Percentiles rank a stretch among this genome's conserved stretches.
Evolutionary conservation across 257 asterid genomes (phyloP).

Genomic region (Nicotiana noctiflora): DNA sequence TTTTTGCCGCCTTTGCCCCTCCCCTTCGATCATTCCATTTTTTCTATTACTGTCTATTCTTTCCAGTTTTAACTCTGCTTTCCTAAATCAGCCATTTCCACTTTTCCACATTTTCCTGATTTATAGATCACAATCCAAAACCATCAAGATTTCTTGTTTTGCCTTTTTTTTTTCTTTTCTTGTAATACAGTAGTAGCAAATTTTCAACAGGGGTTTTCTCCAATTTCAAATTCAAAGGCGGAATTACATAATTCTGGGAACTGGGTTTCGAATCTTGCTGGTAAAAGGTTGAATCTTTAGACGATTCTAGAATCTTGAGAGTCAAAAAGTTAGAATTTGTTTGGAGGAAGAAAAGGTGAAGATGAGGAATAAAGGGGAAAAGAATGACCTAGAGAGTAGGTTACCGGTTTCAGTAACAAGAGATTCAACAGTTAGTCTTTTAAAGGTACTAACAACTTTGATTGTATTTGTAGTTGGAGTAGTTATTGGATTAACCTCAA

Average conservation of each 20-base stretch:
- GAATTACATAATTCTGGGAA: not conserved
- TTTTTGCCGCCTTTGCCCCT: not conserved
- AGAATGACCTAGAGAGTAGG: conserved; percentile 46
- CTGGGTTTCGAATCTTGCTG: not conserved
- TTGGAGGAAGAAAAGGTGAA: not conserved
- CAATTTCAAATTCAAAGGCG: not conserved
- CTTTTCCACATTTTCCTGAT: not conserved
- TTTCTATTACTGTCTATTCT: not conserved
- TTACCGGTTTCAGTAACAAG: conserved; percentile 14
- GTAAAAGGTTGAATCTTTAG: not conserved
- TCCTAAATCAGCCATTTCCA: not conserved
- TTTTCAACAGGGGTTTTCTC: not conserved
- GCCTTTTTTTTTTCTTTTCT: not conserved
- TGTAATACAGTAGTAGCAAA: not conserved
- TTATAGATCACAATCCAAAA: not conserved
- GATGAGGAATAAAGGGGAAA: conserved; percentile 55
- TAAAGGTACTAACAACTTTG: conserved; percentile 48
- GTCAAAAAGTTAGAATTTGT: not conserved
- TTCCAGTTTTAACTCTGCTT: not conserved
- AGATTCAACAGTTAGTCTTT: conserved; percentile 57
- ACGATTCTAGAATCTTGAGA: not conserved
- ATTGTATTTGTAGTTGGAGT: conserved; percentile 75
- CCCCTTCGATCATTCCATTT: not conserved
- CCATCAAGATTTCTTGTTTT: not conserved
- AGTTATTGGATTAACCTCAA: conserved; percentile 75